Evolutionary conservation across 495 filamentous ascomycete genomes (phyloP).

Genomic region (Trichoderma orchidacearum): DNA sequence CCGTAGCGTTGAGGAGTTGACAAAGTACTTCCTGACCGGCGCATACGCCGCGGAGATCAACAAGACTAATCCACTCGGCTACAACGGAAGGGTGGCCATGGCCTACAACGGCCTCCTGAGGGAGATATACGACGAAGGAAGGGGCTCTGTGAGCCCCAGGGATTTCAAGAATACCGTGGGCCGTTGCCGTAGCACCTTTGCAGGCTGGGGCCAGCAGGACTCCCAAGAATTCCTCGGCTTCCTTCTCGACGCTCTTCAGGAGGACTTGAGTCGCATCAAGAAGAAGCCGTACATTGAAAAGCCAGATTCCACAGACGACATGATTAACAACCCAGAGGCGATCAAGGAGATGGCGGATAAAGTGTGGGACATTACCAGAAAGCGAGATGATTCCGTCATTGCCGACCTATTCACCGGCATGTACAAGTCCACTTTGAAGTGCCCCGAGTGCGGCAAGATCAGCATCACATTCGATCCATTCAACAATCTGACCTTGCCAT

Average conservation of each 20-base stretch:
- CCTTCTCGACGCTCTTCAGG: slow-evolving; percentile 84
- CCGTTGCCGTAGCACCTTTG: slow-evolving; percentile 67
- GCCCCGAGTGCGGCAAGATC: slow-evolving; percentile 82
- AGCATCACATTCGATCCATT: slow-evolving; percentile 98
- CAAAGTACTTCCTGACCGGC: slow-evolving; percentile 72
- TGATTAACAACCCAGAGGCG: slow-evolving; percentile 66
- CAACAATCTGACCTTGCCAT: slow-evolving; percentile 81
- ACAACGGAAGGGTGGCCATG: slow-evolving; percentile 70
- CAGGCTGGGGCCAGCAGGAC: slow-evolving; percentile 92
- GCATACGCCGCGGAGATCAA: slow-evolving; percentile 71
- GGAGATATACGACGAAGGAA: slow-evolving; percentile 52
- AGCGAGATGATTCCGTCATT: slow-evolving; percentile 86
- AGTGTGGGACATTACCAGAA: slow-evolving; percentile 84
- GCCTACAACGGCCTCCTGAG: slow-evolving; percentile 63
- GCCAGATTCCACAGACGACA: slow-evolving; percentile 93
- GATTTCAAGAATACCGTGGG: slow-evolving; percentile 74
- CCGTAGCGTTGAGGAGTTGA: slow-evolving; percentile 79
- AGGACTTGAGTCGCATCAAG: slow-evolving; percentile 83
- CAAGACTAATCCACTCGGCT: slow-evolving; percentile 64
- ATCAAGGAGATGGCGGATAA: slow-evolving; percentile 72
- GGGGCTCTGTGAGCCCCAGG: slow-evolving; percentile 52
- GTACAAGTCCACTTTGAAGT: slow-evolving; percentile 94
- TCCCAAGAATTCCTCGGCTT: slow-evolving; percentile 97
- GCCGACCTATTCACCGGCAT: slow-evolving; percentile 92
- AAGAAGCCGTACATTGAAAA: slow-evolving; percentile 98